Percentiles rank a stretch among this genome's conserved stretches.
These are phyloP conservation scores for Alloteropsis semialata DNA, from an alignment of 176 grass and related monocot species.

Conservation along the genomic window DNA sequence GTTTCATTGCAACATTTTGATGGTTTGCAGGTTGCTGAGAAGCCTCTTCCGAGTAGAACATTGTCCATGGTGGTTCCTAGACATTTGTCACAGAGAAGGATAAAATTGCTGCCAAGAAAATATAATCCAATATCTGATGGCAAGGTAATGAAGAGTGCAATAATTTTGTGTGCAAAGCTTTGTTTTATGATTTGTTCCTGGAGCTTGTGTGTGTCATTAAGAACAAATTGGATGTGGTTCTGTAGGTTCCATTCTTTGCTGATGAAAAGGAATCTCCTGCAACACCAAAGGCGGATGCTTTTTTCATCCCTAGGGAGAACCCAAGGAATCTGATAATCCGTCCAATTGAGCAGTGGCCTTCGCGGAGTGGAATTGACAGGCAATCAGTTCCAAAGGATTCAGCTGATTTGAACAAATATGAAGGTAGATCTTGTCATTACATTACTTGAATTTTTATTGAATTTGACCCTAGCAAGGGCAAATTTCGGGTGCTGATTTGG, in stretches of 20 bases:
- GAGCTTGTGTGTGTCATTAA: neutral
- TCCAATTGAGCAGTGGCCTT: constrained; percentile 83
- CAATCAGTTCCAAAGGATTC: constrained; percentile 37
- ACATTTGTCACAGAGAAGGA: constrained; percentile 88
- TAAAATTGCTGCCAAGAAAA: constrained; percentile 73
- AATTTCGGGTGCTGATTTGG: constrained; percentile 13
- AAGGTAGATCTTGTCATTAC: constrained; percentile 48
- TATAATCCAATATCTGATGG: constrained; percentile 69
- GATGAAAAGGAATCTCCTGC: constrained; percentile 72
- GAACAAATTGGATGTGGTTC: neutral
- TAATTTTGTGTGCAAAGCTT: neutral
- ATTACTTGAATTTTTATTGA: neutral
- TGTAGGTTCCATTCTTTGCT: constrained; percentile 74
- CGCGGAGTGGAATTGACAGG: constrained; percentile 25
- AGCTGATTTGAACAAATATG: constrained; percentile 31
- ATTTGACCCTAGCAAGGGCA: neutral
- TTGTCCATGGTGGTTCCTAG: constrained; percentile 71
- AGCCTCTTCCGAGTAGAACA: constrained; percentile 58
- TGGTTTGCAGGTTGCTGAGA: constrained; percentile 81
- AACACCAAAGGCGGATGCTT: constrained; percentile 89
- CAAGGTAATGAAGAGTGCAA: constrained; percentile 48
- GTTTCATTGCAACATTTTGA: constrained; percentile 22
- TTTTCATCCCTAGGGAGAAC: constrained; percentile 94
- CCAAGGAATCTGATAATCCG: constrained; percentile 82
- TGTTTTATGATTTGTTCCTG: neutral